A percentile compares a stretch with the other conserved stretches of the same genome.
Conservation (phyloP, 306 rosid species). For the Sindora glabra region DNA sequence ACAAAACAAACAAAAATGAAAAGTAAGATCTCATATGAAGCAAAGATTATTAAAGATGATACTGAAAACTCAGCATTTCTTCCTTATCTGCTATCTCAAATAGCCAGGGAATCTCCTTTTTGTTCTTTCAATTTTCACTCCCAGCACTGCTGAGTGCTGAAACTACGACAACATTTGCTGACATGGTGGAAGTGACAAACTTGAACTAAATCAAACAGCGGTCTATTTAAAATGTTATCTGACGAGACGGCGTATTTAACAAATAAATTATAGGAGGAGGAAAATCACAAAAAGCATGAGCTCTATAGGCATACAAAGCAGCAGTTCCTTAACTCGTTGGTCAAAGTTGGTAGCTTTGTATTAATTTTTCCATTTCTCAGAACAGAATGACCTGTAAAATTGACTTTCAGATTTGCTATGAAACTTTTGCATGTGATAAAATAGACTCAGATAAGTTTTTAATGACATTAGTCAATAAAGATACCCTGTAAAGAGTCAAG, state of each 20-base stretch:
- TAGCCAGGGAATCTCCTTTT: conserved; percentile 1
- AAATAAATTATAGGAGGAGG: not conserved
- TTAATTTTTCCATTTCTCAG: too few relatives aligned
- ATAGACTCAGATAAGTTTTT: too few relatives aligned
- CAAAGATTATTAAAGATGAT: not conserved
- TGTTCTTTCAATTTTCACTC: not conserved
- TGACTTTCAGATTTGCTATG: too few relatives aligned
- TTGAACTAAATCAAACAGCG: not conserved
- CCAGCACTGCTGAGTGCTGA: too few relatives aligned
- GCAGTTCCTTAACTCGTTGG: not conserved
- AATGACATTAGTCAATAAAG: too few relatives aligned
- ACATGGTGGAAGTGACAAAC: conserved; percentile 3
- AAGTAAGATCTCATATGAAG: conserved; percentile 27
- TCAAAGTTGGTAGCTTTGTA: too few relatives aligned
- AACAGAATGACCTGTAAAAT: too few relatives aligned
- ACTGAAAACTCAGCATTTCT: not conserved
- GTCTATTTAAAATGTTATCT: too few relatives aligned
- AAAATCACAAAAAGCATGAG: not conserved
- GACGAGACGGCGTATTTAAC: not conserved
- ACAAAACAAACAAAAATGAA: too few relatives aligned
- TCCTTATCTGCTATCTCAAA: too few relatives aligned
- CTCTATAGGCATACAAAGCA: not conserved
- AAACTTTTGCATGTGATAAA: too few relatives aligned
- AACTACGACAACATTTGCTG: conserved; percentile 1
- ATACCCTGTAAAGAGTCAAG: too few relatives aligned